Evolutionary conservation across 768 basidiomycete genomes (phyloP).

Genomic region (Galerina sulciceps): DNA sequence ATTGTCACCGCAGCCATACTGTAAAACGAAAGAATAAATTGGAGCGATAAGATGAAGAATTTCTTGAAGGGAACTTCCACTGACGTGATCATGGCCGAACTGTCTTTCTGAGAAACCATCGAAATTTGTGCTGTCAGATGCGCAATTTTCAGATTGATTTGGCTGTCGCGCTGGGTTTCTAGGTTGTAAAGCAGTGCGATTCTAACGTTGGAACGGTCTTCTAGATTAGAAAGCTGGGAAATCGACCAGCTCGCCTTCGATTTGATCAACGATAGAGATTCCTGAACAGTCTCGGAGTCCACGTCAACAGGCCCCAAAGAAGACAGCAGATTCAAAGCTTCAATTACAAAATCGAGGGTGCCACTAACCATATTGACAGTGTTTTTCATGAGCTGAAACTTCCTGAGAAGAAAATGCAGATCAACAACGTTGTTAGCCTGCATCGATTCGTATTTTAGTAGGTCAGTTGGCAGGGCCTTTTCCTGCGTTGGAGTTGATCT

Average conservation of each 20-base stretch:
- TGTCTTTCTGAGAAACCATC: constrained; percentile 8
- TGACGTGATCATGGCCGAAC: constrained; percentile 15
- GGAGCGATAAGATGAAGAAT: background rate
- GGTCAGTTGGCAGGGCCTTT: too few species aligned
- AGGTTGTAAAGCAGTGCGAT: constrained; percentile 5
- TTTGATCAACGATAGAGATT: constrained; percentile 5
- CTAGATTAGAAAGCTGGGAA: background rate
- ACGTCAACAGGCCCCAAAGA: background rate
- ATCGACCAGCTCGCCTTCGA: constrained; percentile 1
- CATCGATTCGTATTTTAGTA: background rate
- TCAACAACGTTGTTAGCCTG: background rate
- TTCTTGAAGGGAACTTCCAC: background rate
- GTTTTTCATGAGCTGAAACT: background rate
- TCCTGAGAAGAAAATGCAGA: background rate
- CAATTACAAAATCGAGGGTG: background rate
- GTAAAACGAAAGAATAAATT: background rate
- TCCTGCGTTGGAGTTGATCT: too few species aligned
- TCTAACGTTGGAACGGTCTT: background rate
- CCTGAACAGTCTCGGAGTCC: background rate
- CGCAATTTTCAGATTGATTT: constrained; percentile 10
- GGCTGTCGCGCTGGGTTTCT: constrained; percentile 10
- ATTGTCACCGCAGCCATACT: constrained; percentile 16
- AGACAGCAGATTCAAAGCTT: background rate
- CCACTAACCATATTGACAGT: background rate
- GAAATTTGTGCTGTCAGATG: constrained; percentile 9